These are phyloP conservation scores for Ceratocystis papillata DNA, from an alignment of 2,329 filamentous ascomycete species.

Conservation along the genomic window DNA sequence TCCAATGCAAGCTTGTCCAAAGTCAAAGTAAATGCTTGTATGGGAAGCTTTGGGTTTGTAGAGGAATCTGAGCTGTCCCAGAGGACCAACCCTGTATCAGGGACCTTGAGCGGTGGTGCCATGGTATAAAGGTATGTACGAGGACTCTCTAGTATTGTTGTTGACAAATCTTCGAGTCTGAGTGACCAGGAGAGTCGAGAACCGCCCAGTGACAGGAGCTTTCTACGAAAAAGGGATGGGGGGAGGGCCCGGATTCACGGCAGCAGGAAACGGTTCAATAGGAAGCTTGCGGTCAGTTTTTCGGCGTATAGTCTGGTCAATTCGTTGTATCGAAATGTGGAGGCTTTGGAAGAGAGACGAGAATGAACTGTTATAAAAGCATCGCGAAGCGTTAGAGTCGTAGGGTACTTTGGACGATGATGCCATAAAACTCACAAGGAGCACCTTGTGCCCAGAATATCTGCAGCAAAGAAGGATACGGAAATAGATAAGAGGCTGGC, in stretches of 20 bases:
- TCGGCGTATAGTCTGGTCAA: neutral
- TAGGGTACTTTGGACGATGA: neutral
- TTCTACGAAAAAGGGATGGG: too few species aligned
- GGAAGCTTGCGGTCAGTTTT: neutral
- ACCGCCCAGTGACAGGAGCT: neutral
- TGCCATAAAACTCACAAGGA: neutral
- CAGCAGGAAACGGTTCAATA: too few species aligned
- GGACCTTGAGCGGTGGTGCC: slow-evolving; percentile 42
- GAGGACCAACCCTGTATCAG: slow-evolving; percentile 44
- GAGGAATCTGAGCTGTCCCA: slow-evolving; percentile 42
- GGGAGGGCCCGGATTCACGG: too few species aligned
- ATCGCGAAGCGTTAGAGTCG: neutral
- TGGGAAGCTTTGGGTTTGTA: slow-evolving; percentile 36
- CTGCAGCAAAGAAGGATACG: neutral
- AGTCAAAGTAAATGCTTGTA: slow-evolving; percentile 49
- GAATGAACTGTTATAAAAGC: neutral
- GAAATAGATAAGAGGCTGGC: neutral
- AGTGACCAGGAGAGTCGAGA: neutral
- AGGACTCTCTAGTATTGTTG: neutral
- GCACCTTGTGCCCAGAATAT: neutral
- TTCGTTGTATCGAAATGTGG: neutral
- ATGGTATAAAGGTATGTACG: slow-evolving; percentile 49
- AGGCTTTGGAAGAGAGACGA: neutral
- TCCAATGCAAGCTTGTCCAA: slow-evolving; percentile 49
- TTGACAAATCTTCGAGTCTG: neutral